phyloP scores from a whole-genome alignment of 441 rosid species.

The Daphne laureola region DNA sequence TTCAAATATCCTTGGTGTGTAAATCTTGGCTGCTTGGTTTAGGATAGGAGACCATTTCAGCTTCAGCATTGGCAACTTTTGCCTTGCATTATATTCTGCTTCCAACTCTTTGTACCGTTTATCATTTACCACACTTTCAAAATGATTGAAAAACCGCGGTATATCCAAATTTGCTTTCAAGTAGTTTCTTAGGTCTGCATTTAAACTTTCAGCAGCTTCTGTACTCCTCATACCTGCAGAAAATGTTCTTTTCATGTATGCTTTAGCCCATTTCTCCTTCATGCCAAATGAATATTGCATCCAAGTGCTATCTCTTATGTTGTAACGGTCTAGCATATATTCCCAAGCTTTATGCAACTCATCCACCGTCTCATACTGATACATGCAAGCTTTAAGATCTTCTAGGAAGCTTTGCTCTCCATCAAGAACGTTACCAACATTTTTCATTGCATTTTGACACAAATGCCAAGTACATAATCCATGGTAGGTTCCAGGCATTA shows the following conservation, averaged over 20 bases:
- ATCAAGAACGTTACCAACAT: constrained; percentile 12
- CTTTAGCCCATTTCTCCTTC: constrained; percentile 19
- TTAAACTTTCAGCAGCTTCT: constrained; percentile 14
- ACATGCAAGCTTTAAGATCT: constrained; percentile 16
- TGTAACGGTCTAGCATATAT: constrained; percentile 12
- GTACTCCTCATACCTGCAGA: constrained; percentile 9
- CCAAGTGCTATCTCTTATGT: constrained; percentile 16
- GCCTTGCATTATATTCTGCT: constrained; percentile 2
- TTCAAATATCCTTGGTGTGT: constrained; percentile 9
- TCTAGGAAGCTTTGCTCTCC: background rate
- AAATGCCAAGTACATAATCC: constrained; percentile 17
- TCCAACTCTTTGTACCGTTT: constrained; percentile 1
- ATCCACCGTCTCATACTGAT: constrained; percentile 14
- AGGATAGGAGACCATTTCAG: constrained; percentile 1
- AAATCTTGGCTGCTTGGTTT: constrained; percentile 5
- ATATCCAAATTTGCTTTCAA: constrained; percentile 9
- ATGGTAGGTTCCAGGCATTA: constrained; percentile 16
- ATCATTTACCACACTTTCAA: too few relatives aligned
- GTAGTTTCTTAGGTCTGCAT: constrained; percentile 7
- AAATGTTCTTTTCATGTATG: constrained; percentile 13
- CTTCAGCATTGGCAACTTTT: constrained; percentile 2
- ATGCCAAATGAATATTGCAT: constrained; percentile 17
- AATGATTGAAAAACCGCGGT: background rate
- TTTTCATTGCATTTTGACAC: constrained; percentile 16
- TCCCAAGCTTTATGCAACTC: constrained; percentile 16